A percentile compares a stretch with the other conserved stretches of the same genome.
phyloP scores from a whole-genome alignment of 1,139 yeast species.

The Yamadazyma triangularis region DNA sequence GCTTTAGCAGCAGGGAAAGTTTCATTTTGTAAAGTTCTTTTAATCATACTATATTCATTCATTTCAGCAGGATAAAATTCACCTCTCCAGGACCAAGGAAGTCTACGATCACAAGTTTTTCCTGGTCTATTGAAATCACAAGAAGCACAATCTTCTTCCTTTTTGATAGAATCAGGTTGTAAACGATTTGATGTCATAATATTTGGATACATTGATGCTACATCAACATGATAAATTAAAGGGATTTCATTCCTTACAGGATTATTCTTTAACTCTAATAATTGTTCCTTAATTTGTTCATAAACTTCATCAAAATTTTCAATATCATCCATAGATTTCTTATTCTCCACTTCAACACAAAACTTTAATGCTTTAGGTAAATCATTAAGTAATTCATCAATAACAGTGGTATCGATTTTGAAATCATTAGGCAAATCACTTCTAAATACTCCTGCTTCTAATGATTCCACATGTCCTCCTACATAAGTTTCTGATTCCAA shows the following conservation, averaged over 20 bases:
- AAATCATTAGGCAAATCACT: slow-evolving; percentile 80
- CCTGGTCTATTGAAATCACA: slow-evolving; percentile 98
- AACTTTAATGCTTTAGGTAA: slow-evolving; percentile 75
- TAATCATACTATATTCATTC: slow-evolving; percentile 89
- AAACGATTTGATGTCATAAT: slow-evolving; percentile 96
- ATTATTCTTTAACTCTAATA: slow-evolving; percentile 53
- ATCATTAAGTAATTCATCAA: slow-evolving; percentile 74
- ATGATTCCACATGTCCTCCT: slow-evolving; percentile 97
- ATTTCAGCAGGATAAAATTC: slow-evolving; percentile 88
- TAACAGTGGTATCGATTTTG: slow-evolving; percentile 72
- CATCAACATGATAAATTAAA: slow-evolving; percentile 94
- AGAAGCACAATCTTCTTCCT: slow-evolving; percentile 93
- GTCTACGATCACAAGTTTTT: slow-evolving; percentile 82
- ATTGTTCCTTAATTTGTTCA: slow-evolving; percentile 48
- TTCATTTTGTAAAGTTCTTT: slow-evolving; percentile 77
- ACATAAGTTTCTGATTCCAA: slow-evolving; percentile 96
- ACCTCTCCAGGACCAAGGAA: slow-evolving; percentile 99
- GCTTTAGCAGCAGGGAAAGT: slow-evolving; percentile 63
- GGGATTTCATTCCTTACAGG: slow-evolving; percentile 77
- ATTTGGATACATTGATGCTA: slow-evolving; percentile 98
- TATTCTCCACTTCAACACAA: slow-evolving; percentile 80
- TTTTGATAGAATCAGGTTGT: slow-evolving; percentile 97
- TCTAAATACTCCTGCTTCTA: slow-evolving; percentile 97
- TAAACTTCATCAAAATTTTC: slow-evolving; percentile 75
- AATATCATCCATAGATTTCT: slow-evolving; percentile 67